Conservation (phyloP, 2,329 filamentous ascomycete genomes). For the Fusarium sp. region DNA sequence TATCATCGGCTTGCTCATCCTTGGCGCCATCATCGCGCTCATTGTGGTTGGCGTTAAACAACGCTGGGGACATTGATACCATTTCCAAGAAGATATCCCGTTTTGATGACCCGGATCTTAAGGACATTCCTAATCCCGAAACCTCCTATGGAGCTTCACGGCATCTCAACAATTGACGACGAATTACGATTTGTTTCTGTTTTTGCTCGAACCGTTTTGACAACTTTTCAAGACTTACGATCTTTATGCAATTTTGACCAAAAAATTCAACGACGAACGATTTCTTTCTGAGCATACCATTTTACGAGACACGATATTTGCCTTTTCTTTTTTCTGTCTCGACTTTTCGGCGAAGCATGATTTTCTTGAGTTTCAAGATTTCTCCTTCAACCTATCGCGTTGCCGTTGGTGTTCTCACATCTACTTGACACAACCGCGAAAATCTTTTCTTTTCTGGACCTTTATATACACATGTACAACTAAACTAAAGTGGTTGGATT, state of each 20-base stretch:
- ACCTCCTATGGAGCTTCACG: slow-evolving; percentile 31
- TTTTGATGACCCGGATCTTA: slow-evolving; percentile 34
- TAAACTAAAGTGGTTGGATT: slow-evolving; percentile 34
- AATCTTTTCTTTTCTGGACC: slow-evolving; percentile 1
- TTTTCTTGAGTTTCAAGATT: slow-evolving; percentile 11
- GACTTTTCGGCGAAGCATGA: slow-evolving; percentile 32
- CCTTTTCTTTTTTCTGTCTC: slow-evolving; percentile 30
- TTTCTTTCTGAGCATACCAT: slow-evolving; percentile 33
- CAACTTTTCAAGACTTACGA: slow-evolving; percentile 36
- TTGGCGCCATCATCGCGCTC: slow-evolving; percentile 65
- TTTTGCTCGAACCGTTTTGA: slow-evolving; percentile 38
- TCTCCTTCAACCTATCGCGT: neutral
- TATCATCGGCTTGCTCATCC: slow-evolving; percentile 65
- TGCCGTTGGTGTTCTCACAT: slow-evolving; percentile 10
- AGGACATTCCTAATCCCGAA: slow-evolving; percentile 11
- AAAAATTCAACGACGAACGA: slow-evolving; percentile 44
- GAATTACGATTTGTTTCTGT: slow-evolving; percentile 41
- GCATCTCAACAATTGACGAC: slow-evolving; percentile 48
- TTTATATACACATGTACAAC: slow-evolving; percentile 41
- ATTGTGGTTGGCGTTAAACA: slow-evolving; percentile 65
- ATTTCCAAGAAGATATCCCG: slow-evolving; percentile 29
- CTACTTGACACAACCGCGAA: neutral
- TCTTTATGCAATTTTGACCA: slow-evolving; percentile 37
- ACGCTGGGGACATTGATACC: slow-evolving; percentile 56
- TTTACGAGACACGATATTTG: slow-evolving; percentile 43